Conservation (phyloP, 768 basidiomycete species). For the Calvatia gigantea region DNA sequence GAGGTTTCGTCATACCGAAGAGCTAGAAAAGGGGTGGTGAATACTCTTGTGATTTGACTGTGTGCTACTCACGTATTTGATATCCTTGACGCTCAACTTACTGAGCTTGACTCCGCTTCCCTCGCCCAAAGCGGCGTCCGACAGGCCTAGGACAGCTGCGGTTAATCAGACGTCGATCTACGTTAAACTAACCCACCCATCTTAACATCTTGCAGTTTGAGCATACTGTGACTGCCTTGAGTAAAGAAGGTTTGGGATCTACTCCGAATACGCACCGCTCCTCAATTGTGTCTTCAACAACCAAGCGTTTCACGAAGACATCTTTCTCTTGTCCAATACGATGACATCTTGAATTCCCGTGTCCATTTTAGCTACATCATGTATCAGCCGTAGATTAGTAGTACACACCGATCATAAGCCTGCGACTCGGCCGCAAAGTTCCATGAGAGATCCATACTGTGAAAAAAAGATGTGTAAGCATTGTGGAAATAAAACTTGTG, state of each 20-base stretch:
- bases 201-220: conserved; percentile 68
- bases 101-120: conserved; percentile 57
- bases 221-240: conserved; percentile 43
- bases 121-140: conserved; percentile 71
- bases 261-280: conserved; percentile 52
- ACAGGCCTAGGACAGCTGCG: conserved; percentile 39
- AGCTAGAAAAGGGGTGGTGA: conserved; percentile 22
- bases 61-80: conserved; percentile 47
- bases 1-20: conserved; percentile 29
- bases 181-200: conserved; percentile 32
- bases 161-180: background rate
- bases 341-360: conserved; percentile 45
- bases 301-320: conserved; percentile 64
- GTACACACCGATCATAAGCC: conserved; percentile 42
- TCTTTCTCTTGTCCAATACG: conserved; percentile 69
- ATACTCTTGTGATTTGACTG: background rate
- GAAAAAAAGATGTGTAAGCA: background rate
- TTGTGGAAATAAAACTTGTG: background rate
- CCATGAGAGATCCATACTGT: conserved; percentile 71
- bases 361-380: conserved; percentile 18
- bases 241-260: background rate
- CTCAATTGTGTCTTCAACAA: conserved; percentile 69
- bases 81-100: conserved; percentile 66
- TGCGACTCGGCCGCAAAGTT: conserved; percentile 71
- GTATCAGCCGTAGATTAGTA: background rate